Evolutionary conservation across 148 eudicot genomes (phyloP).

Genomic region (Camellia japonica): DNA sequence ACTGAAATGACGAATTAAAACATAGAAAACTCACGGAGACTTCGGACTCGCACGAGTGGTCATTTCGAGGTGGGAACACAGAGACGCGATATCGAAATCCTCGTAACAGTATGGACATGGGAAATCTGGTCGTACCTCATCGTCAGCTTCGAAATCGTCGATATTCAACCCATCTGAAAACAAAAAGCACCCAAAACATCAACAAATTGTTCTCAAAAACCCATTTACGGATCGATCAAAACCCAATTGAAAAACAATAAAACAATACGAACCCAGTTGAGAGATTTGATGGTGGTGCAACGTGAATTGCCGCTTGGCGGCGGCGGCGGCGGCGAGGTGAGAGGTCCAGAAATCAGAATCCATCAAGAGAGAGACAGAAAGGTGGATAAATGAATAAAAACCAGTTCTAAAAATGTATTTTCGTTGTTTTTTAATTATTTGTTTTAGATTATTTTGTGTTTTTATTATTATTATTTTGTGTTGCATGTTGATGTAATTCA

Average conservation of each 20-base stretch:
- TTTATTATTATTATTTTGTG: background rate
- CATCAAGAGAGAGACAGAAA: slow-evolving; percentile 29
- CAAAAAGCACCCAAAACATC: slow-evolving; percentile 16
- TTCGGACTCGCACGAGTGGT: slow-evolving; percentile 72
- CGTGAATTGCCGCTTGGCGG: slow-evolving; percentile 70
- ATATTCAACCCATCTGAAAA: slow-evolving; percentile 69
- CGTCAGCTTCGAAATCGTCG: slow-evolving; percentile 80
- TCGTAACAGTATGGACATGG: slow-evolving; percentile 89
- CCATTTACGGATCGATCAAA: background rate
- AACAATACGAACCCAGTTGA: slow-evolving; percentile 48
- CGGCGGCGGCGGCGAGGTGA: slow-evolving; percentile 68
- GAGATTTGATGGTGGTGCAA: slow-evolving; percentile 43
- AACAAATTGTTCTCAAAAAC: background rate
- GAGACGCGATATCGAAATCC: slow-evolving; percentile 76
- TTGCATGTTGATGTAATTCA: background rate
- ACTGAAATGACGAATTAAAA: background rate
- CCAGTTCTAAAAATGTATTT: background rate
- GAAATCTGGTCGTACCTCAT: slow-evolving; percentile 71
- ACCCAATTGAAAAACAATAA: slow-evolving; percentile 1
- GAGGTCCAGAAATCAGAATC: slow-evolving; percentile 88
- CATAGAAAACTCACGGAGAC: slow-evolving; percentile 49
- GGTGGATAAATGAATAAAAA: background rate
- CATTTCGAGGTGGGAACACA: slow-evolving; percentile 83
- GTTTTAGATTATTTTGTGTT: background rate
- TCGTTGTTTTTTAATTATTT: background rate